Base-by-base conservation (phyloP, 768 basidiomycete species). In the Suillus ampliporus region DNA sequence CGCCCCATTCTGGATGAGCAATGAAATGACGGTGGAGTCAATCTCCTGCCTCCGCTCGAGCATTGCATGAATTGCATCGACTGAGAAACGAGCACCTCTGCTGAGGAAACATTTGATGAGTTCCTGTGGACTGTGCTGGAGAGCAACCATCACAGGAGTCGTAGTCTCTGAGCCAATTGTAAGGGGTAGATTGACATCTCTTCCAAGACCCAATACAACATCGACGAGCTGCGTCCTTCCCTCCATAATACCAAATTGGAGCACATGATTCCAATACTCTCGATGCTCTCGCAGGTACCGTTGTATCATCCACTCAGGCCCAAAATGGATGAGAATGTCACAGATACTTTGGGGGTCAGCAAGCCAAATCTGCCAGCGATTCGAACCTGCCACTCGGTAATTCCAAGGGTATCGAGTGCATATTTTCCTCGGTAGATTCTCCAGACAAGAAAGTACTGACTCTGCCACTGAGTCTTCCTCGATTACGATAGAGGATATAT, bases 281-380 rank as follows among this genome's bases (percentile, higher is more conserved):
- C 50, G 50, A n/a, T 31, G 17, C 28, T 51, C 17, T 2, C 10
- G 50, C 19, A 51, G 17, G 19, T 51, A 17, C 9, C 50, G 1
- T 0, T 51, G 50, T 3, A 51, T 10, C 50, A 51, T 51, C 50
- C 50, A 51, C 1, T 31, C 50, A 19, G 28, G 50, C 11, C 50
- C 50, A 10, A 51, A 19, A 51, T 19, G 50, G 10, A 51, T 11
- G 4, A 51, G 28, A 51, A 19, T 19, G 28, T 31, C 50, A 1
- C 50, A 51, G 28, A 51, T 51, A 17, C 28, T 51, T 2, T 51
- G 2, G 10, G 50, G 50, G 31, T 51, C 28, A 1, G 50, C 50
- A 11, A 51, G 28, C 50, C 50, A 51, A 31, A 51, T 51, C 50
- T 51, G 50, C 50, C 50, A 51, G 50, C 28, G 50, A 3, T 58